These are phyloP conservation scores for Cavenderia fasciculata DNA, from an alignment of 78 protist genomes.

Conservation along the genomic window DNA sequence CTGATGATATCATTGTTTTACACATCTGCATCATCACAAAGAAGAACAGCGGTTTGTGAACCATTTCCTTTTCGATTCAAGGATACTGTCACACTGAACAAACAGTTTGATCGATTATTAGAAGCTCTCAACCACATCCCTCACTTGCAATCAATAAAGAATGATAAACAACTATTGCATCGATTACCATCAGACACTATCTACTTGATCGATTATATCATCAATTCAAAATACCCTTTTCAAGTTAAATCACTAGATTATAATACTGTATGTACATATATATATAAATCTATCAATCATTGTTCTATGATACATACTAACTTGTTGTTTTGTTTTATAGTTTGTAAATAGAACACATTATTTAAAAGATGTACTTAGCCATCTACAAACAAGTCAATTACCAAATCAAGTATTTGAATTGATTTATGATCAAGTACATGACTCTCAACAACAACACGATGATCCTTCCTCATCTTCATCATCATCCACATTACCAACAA, in stretches of 20 bases:
- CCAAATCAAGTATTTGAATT: conserved; percentile 5
- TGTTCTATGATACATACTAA: neutral
- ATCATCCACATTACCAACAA: neutral
- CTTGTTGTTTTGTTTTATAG: neutral
- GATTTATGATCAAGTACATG: neutral
- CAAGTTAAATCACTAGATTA: neutral
- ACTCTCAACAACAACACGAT: neutral
- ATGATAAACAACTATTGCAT: neutral
- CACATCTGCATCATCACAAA: neutral
- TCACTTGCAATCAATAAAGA: neutral
- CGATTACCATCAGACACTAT: neutral
- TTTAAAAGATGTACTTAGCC: neutral
- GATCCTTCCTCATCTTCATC: neutral
- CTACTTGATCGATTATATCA: neutral
- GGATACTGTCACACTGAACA: neutral
- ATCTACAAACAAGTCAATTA: neutral
- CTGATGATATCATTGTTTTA: conserved; percentile 44
- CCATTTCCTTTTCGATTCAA: conserved; percentile 30
- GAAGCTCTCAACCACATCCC: conserved; percentile 7
- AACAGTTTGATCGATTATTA: conserved; percentile 20
- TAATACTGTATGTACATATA: neutral
- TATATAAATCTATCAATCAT: neutral
- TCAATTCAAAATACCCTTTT: neutral
- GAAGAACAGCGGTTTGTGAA: conserved; percentile 7
- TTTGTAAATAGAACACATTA: conserved; percentile 23